Percentiles rank a stretch among this genome's conserved stretches.
phyloP scores from a whole-genome alignment of 2,329 filamentous ascomycete genomes.

The Cercospora beticola region DNA sequence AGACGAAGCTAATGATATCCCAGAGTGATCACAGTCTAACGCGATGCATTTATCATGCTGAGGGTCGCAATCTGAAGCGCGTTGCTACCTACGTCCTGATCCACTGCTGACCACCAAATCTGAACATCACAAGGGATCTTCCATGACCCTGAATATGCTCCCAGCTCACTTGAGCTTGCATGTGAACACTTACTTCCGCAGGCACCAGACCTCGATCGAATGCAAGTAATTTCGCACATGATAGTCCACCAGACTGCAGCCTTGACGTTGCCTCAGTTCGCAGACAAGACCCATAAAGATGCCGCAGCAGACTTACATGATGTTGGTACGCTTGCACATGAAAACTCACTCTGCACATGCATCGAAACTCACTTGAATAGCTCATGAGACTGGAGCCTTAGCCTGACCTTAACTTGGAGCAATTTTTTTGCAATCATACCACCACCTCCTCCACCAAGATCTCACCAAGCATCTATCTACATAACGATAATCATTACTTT shows the following conservation, averaged over 20 bases:
- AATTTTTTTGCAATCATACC: neutral
- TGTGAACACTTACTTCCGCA: neutral
- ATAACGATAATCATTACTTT: neutral
- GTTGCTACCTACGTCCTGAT: neutral
- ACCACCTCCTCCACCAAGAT: neutral
- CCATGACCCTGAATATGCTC: neutral
- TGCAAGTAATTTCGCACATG: neutral
- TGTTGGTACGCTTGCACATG: neutral
- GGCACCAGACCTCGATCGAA: neutral
- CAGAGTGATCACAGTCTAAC: neutral
- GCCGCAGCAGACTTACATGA: neutral
- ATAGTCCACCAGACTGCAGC: neutral
- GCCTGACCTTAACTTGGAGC: neutral
- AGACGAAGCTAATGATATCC: conserved; percentile 1
- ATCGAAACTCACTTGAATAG: neutral
- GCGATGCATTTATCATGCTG: neutral
- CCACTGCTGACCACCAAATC: neutral
- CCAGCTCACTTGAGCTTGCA: neutral
- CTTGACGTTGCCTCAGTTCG: neutral
- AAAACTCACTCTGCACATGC: neutral
- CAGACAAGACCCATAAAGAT: neutral
- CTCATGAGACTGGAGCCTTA: neutral
- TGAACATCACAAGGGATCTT: neutral
- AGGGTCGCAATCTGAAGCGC: neutral
- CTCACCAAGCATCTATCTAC: neutral